Evolutionary conservation across 176 grass and related monocot species (phyloP), one percentile per base, ranked within the genome.

Genomic region (Hsuehochloa calcarea): DNA sequence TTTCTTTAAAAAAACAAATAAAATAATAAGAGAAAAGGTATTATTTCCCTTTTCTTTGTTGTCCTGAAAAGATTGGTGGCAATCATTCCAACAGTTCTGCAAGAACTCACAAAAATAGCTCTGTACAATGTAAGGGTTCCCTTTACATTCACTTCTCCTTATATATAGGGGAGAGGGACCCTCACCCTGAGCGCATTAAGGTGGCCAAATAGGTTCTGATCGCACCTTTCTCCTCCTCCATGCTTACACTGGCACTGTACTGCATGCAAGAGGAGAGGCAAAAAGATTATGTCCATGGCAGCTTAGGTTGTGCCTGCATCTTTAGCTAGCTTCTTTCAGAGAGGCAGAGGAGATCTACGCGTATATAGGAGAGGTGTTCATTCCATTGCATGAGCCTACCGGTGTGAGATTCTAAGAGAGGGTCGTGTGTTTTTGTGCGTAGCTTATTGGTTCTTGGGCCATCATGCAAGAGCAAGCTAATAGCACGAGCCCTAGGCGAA

Each of bases 131-230:
- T 86, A 83, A 85, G 40, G 39, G 47, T 83, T 54, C 74, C 44
- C 74, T 83, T 87, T 86, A 71, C 62, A 65, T 85, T 84, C 89
- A 69, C 70, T 55, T 37, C 88, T 76, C 83, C 83, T n/a, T 94
- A 89, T 89, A 94, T 94, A 91, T 87, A 81, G 49, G n/a, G 19
- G 39, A 69, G 78, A 85, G 70, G 86, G 85, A 64, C 77, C n/a
- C 63, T 83, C 44, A 51, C 63, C 20, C 68, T 85, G 78, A 84
- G 69, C 27, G 75, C 86, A 82, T 27, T 44, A 72, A 69, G 59
- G 67, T 80, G 68, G 27, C 54, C 62, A 76, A 70, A 81, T 68
- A 88, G 77, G 50, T 81, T 78, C 82, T 23, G 38, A 81, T 58
- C 74, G 60, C 67, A 74, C 81, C 13, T 87, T 83, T 85, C 61